Conservation (phyloP, 768 basidiomycete species). For the Boletellus emodensis region DNA sequence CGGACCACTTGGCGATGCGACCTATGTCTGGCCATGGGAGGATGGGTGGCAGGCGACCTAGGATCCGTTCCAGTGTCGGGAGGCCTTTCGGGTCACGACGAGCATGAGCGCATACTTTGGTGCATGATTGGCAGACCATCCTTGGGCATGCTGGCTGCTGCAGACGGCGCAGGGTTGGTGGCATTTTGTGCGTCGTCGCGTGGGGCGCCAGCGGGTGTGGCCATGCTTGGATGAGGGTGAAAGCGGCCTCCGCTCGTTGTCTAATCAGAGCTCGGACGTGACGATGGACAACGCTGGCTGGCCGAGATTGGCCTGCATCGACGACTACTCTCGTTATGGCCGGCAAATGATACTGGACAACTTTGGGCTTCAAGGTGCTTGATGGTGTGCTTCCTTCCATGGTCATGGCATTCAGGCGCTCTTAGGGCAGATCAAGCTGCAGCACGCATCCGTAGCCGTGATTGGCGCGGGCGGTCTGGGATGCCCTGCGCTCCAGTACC, state of each 20-base stretch:
- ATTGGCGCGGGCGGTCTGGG: constrained; percentile 96
- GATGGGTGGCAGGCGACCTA: constrained; percentile 43
- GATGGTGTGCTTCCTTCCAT: background rate
- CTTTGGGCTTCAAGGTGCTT: constrained; percentile 77
- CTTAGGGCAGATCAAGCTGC: constrained; percentile 81
- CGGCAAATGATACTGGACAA: constrained; percentile 93
- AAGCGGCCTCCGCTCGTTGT: background rate
- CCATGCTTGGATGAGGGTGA: constrained; percentile 8
- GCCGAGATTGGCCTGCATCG: constrained; percentile 37
- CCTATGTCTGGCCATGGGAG: constrained; percentile 84
- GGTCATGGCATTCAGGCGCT: constrained; percentile 1
- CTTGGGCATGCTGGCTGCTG: constrained; percentile 19
- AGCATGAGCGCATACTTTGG: constrained; percentile 25
- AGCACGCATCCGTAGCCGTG: constrained; percentile 71
- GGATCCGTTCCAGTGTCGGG: background rate
- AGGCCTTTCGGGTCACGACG: background rate
- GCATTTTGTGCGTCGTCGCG: constrained; percentile 15
- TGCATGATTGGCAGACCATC: constrained; percentile 40
- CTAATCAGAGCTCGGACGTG: background rate
- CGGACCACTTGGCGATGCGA: constrained; percentile 87
- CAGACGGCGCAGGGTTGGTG: constrained; percentile 12
- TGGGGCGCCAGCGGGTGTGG: constrained; percentile 4
- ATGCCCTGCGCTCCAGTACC: constrained; percentile 92
- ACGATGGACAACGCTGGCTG: constrained; percentile 11
- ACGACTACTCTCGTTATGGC: constrained; percentile 89